Conservation (phyloP, 768 basidiomycete species). For the Xanthoconium purpureum region DNA sequence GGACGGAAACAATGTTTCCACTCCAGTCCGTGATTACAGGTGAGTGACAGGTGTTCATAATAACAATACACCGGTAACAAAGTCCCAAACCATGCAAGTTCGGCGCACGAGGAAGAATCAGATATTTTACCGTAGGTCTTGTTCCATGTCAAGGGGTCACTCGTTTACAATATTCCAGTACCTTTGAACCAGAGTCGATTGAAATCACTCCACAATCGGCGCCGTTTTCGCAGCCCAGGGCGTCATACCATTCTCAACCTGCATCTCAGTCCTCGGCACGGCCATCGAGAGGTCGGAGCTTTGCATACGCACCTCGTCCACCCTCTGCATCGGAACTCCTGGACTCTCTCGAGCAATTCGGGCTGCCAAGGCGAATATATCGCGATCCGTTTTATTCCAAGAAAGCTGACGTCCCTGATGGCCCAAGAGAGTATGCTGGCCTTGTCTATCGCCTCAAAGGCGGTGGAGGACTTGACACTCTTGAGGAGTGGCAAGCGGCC, state of each 20-base stretch:
- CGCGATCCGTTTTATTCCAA: constrained; percentile 79
- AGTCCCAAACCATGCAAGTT: background rate
- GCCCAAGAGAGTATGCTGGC: constrained; percentile 77
- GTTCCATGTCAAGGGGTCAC: background rate
- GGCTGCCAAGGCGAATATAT: constrained; percentile 62
- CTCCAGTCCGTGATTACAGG: constrained; percentile 4
- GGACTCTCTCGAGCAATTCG: constrained; percentile 42
- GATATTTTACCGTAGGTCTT: constrained; percentile 20
- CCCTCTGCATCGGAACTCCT: constrained; percentile 50
- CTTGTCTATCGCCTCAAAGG: constrained; percentile 70
- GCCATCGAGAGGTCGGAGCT: constrained; percentile 18
- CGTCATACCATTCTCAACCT: constrained; percentile 16
- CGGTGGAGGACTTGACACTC: constrained; percentile 48
- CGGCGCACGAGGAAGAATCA: constrained; percentile 10
- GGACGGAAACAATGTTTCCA: background rate
- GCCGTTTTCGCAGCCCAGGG: constrained; percentile 3
- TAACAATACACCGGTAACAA: background rate
- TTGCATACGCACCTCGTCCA: constrained; percentile 47
- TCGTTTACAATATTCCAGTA: constrained; percentile 5
- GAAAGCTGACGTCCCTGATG: constrained; percentile 61
- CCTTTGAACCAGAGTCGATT: constrained; percentile 10
- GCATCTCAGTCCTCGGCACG: constrained; percentile 3
- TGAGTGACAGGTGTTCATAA: constrained; percentile 1
- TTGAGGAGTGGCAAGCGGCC: constrained; percentile 57
- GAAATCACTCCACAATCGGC: background rate